These are phyloP conservation scores for Sophora flavescens DNA, from an alignment of 306 rosid species.

Conservation along the genomic window DNA sequence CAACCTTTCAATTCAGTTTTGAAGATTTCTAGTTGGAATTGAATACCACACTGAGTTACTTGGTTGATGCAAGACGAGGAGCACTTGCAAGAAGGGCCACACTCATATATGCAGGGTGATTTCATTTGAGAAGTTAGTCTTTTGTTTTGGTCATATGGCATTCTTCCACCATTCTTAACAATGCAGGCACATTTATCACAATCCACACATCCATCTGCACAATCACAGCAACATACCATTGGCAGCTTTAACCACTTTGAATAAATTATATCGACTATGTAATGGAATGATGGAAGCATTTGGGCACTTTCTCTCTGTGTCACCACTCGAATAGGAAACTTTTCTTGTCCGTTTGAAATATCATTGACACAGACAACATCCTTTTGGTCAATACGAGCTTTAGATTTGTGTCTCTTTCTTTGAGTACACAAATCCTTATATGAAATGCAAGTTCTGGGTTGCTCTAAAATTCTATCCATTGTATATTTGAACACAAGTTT, in stretches of 20 bases:
- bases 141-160: constrained; percentile 26
- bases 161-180: constrained; percentile 44
- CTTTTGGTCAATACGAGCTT: not conserved
- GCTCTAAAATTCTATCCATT: constrained; percentile 34
- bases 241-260: not conserved
- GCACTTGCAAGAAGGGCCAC: constrained; percentile 52
- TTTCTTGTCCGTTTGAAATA: constrained; percentile 53
- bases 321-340: constrained; percentile 42
- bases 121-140: not conserved
- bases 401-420: not conserved
- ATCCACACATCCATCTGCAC: constrained; percentile 37
- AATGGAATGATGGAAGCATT: constrained; percentile 29
- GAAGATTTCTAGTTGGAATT: constrained; percentile 53
- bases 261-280: constrained; percentile 27
- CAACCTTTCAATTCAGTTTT: constrained; percentile 44
- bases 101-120: constrained; percentile 45
- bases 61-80: constrained; percentile 48
- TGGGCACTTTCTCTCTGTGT: constrained; percentile 9
- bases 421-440: not conserved
- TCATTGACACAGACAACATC: constrained; percentile 34
- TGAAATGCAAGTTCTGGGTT: not conserved
- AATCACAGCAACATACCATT: constrained; percentile 30
- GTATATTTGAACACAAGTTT: constrained; percentile 52
- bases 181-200: constrained; percentile 42
- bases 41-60: constrained; percentile 43